phyloP scores from a whole-genome alignment of 2,329 filamentous ascomycete genomes.

The Lachnellula suecica region DNA sequence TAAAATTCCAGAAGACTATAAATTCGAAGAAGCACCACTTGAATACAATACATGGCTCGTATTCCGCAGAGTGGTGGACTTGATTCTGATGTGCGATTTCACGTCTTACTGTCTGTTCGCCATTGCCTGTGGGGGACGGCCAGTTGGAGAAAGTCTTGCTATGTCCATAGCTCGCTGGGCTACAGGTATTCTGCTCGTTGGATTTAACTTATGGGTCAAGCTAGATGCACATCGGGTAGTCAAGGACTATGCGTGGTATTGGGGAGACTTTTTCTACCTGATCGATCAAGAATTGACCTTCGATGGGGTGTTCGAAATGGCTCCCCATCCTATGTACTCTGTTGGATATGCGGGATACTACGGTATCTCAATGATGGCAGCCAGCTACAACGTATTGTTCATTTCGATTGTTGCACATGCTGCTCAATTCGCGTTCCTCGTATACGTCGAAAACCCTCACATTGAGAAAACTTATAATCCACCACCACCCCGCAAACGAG shows the following conservation, averaged over 20 bases:
- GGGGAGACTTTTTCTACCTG: slow-evolving; percentile 99
- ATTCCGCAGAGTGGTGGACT: slow-evolving; percentile 90
- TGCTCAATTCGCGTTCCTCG: slow-evolving; percentile 90
- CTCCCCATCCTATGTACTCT: slow-evolving; percentile 97
- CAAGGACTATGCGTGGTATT: slow-evolving; percentile 99
- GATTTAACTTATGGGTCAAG: slow-evolving; percentile 98
- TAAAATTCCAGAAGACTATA: slow-evolving; percentile 92
- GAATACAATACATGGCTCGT: slow-evolving; percentile 99
- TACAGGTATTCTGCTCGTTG: slow-evolving; percentile 73
- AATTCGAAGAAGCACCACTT: slow-evolving; percentile 86
- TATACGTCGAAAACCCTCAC: slow-evolving; percentile 91
- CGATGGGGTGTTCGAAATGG: slow-evolving; percentile 98
- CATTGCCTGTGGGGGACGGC: slow-evolving; percentile 77
- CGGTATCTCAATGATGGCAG: slow-evolving; percentile 96
- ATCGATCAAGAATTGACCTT: slow-evolving; percentile 98
- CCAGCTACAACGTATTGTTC: slow-evolving; percentile 95
- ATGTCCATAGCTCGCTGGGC: slow-evolving; percentile 76
- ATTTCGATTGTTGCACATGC: slow-evolving; percentile 95
- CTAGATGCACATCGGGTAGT: slow-evolving; percentile 96
- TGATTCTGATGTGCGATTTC: slow-evolving; percentile 99
- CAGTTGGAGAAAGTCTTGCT: slow-evolving; percentile 66
- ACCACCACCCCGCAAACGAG: slow-evolving; percentile 67
- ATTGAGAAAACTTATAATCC: slow-evolving; percentile 98
- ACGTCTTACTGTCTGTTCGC: slow-evolving; percentile 96
- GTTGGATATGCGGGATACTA: slow-evolving; percentile 98